Percentiles rank a stretch among this genome's conserved stretches.
These are phyloP conservation scores for Russula ochroleuca DNA, from an alignment of 768 basidiomycete species.

Conservation along the genomic window DNA sequence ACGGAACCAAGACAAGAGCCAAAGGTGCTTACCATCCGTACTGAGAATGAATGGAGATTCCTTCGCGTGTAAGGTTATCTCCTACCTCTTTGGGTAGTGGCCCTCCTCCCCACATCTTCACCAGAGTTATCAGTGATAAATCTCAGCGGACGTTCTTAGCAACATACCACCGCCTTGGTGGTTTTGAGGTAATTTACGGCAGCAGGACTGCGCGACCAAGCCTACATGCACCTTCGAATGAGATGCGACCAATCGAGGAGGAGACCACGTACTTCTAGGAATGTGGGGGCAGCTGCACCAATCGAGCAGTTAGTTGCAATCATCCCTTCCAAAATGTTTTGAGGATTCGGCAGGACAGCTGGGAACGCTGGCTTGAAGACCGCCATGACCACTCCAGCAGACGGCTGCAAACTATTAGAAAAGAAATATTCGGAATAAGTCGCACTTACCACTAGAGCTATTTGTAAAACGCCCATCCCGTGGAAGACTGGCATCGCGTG, in stretches of 20 bases:
- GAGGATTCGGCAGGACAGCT: constrained; percentile 33
- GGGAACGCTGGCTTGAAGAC: constrained; percentile 34
- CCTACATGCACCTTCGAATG: constrained; percentile 18
- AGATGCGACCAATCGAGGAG: background rate
- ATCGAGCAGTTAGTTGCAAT: constrained; percentile 29
- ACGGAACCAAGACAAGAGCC: background rate
- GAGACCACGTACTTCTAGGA: constrained; percentile 33
- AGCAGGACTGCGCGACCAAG: constrained; percentile 29
- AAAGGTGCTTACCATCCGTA: constrained; percentile 28
- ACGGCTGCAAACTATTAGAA: constrained; percentile 26
- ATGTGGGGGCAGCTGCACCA: constrained; percentile 34
- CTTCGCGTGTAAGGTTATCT: constrained; percentile 29
- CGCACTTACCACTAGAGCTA: constrained; percentile 28
- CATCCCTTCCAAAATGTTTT: constrained; percentile 32
- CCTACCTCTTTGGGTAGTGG: constrained; percentile 31
- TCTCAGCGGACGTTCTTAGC: background rate
- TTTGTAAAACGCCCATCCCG: constrained; percentile 33
- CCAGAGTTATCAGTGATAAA: background rate
- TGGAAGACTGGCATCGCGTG: constrained; percentile 36
- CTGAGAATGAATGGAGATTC: constrained; percentile 28
- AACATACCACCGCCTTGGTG: constrained; percentile 29
- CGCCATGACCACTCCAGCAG: constrained; percentile 31
- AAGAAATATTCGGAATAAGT: background rate
- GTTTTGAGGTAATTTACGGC: constrained; percentile 29
- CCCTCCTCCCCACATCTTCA: constrained; percentile 35